These are phyloP conservation scores for Tilletia setariae DNA, from an alignment of 1,284 basidiomycete genomes.

Conservation along the genomic window DNA sequence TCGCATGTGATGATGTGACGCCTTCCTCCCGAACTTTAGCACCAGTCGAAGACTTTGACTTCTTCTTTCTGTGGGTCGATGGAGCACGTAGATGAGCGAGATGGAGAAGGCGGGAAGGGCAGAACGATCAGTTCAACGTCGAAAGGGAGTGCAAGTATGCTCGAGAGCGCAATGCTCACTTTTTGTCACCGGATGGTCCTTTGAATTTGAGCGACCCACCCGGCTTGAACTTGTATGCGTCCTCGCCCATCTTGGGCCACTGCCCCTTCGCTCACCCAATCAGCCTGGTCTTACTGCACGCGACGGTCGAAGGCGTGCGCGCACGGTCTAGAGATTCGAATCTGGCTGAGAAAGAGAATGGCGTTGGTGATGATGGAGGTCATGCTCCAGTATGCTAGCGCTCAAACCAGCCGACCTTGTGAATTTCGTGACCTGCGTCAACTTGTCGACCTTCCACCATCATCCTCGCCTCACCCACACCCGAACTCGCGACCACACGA, in stretches of 20 bases:
- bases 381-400: too few relatives aligned
- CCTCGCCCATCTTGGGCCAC: neutral
- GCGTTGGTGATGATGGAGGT: too few relatives aligned
- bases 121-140: neutral
- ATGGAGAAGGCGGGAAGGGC: neutral
- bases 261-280: too few relatives aligned
- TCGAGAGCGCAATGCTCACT: constrained; percentile 21
- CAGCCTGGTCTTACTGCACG: too few relatives aligned
- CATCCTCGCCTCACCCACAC: neutral
- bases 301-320: too few relatives aligned
- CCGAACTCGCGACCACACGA: neutral
- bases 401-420: too few relatives aligned
- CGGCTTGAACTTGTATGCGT: constrained; percentile 42
- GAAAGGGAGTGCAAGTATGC: neutral
- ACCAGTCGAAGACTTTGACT: constrained; percentile 32
- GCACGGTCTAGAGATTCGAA: too few relatives aligned
- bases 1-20: neutral
- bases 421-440: neutral
- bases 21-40: neutral
- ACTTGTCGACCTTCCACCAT: neutral
- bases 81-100: neutral
- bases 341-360: too few relatives aligned
- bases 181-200: constrained; percentile 32
- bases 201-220: constrained; percentile 52
- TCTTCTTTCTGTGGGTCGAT: constrained; percentile 34